These are phyloP conservation scores for Diaporthe citriasiana DNA, from an alignment of 2,329 filamentous ascomycete genomes.

Conservation along the genomic window DNA sequence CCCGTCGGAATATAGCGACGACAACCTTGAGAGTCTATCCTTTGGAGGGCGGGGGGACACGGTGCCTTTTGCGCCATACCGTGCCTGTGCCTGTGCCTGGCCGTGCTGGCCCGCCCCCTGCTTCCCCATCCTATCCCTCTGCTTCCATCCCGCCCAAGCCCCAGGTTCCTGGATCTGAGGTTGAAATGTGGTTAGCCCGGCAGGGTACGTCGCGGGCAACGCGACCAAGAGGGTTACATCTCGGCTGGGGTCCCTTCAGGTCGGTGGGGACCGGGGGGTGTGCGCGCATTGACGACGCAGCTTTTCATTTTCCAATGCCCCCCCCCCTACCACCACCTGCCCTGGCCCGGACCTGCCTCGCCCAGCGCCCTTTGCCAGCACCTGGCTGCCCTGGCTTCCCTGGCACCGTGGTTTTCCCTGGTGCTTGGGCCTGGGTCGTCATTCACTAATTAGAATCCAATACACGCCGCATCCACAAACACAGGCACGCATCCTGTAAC, in stretches of 20 bases:
- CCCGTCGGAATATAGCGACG: slow-evolving; percentile 24
- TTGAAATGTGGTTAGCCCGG: slow-evolving; percentile 39
- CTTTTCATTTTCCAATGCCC: slow-evolving; percentile 32
- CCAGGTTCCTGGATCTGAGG: slow-evolving; percentile 34
- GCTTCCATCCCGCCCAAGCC: slow-evolving; percentile 33
- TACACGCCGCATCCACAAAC: slow-evolving; percentile 35
- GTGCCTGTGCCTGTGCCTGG: slow-evolving; percentile 21
- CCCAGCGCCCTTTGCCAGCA: slow-evolving; percentile 25
- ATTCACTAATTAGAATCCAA: slow-evolving; percentile 34
- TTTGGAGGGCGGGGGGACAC: background rate
- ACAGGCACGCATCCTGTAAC: slow-evolving; percentile 37
- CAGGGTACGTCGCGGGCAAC: slow-evolving; percentile 41
- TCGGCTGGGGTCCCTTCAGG: slow-evolving; percentile 34
- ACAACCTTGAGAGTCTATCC: slow-evolving; percentile 13
- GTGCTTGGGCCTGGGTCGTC: slow-evolving; percentile 32
- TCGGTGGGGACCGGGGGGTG: slow-evolving; percentile 28
- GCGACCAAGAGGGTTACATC: slow-evolving; percentile 41
- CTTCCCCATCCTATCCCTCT: slow-evolving; percentile 35
- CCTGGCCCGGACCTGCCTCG: background rate
- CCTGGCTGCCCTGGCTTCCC: slow-evolving; percentile 12
- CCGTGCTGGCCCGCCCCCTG: slow-evolving; percentile 30
- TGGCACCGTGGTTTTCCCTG: slow-evolving; percentile 25
- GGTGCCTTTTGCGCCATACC: background rate
- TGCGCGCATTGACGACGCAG: slow-evolving; percentile 35
- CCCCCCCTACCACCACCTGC: slow-evolving; percentile 15